These are phyloP conservation scores for Pluteus cervinus DNA, from an alignment of 768 basidiomycete genomes.

Conservation along the genomic window DNA sequence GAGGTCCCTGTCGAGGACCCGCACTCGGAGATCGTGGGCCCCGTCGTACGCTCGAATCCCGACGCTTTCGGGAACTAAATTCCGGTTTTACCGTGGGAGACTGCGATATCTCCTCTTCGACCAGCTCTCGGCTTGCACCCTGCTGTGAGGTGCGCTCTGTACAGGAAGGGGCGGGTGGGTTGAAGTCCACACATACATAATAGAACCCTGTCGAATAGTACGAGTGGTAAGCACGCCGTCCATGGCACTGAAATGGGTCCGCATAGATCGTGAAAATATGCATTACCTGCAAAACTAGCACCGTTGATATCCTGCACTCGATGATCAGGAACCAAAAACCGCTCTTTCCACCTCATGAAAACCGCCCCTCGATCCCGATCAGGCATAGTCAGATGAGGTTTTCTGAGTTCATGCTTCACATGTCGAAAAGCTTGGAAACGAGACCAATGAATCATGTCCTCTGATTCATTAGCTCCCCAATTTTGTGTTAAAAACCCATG, in stretches of 20 bases:
- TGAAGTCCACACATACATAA: slow-evolving; percentile 92
- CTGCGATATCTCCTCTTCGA: slow-evolving; percentile 15
- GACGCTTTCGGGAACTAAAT: slow-evolving; percentile 27
- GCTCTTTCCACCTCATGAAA: slow-evolving; percentile 97
- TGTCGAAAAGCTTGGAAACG: slow-evolving; percentile 88
- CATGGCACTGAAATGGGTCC: not conserved
- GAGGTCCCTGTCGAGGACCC: slow-evolving; percentile 39
- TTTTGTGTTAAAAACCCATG: slow-evolving; percentile 89
- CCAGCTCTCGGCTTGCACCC: too few relatives aligned
- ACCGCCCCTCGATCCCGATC: slow-evolving; percentile 76
- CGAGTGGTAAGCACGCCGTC: slow-evolving; percentile 9
- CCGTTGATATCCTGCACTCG: slow-evolving; percentile 91
- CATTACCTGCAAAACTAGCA: slow-evolving; percentile 88
- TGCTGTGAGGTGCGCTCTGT: too few relatives aligned
- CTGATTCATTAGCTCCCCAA: slow-evolving; percentile 87
- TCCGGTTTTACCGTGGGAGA: slow-evolving; percentile 31
- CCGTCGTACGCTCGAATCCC: slow-evolving; percentile 43
- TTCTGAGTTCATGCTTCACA: slow-evolving; percentile 71
- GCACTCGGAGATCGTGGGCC: slow-evolving; percentile 40
- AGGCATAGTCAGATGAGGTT: slow-evolving; percentile 71
- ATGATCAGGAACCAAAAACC: slow-evolving; percentile 93
- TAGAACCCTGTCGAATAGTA: slow-evolving; percentile 67
- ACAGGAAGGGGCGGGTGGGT: slow-evolving; percentile 55
- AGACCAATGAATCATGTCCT: slow-evolving; percentile 92
- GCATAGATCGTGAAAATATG: slow-evolving; percentile 5